phyloP scores from a whole-genome alignment of 148 eudicot genomes.

The Polygonum aviculare region DNA sequence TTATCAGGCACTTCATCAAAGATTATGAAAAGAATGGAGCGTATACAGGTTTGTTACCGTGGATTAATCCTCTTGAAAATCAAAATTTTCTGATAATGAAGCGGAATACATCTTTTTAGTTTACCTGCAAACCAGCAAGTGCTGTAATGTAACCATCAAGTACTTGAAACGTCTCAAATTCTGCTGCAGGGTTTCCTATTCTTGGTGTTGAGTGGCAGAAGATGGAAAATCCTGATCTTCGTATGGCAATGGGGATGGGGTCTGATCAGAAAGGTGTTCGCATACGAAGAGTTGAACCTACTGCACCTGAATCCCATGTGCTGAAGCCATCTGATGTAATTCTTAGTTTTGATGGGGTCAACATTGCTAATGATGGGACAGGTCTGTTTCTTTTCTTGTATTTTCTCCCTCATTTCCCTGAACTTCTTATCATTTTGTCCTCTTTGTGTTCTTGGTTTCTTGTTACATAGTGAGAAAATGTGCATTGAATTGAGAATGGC shows the following conservation, averaged over 20 bases:
- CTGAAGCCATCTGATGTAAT: conserved; percentile 36
- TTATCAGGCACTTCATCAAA: conserved; percentile 30
- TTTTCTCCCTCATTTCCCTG: not conserved
- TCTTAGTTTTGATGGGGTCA: conserved; percentile 42
- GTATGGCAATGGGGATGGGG: conserved; percentile 33
- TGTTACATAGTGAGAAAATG: not conserved
- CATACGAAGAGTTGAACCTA: conserved; percentile 38
- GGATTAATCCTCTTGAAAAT: not conserved
- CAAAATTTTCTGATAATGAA: not conserved
- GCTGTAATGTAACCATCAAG: not conserved
- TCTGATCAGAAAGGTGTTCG: conserved; percentile 39
- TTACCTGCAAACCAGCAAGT: not conserved
- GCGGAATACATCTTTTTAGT: not conserved
- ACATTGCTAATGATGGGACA: conserved; percentile 42
- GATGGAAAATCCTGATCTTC: conserved; percentile 44
- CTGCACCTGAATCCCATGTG: conserved; percentile 33
- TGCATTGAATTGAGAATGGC: not conserved
- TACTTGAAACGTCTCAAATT: not conserved
- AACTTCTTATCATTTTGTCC: not conserved
- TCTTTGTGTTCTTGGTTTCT: not conserved
- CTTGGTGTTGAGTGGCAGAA: conserved; percentile 44
- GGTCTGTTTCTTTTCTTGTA: conserved; percentile 17
- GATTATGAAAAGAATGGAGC: conserved; percentile 42
- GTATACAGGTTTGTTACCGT: conserved; percentile 29
- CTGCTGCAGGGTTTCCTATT: conserved; percentile 31